Conservation (phyloP, 2,329 filamentous ascomycete species). For the Alternaria brassicae region DNA sequence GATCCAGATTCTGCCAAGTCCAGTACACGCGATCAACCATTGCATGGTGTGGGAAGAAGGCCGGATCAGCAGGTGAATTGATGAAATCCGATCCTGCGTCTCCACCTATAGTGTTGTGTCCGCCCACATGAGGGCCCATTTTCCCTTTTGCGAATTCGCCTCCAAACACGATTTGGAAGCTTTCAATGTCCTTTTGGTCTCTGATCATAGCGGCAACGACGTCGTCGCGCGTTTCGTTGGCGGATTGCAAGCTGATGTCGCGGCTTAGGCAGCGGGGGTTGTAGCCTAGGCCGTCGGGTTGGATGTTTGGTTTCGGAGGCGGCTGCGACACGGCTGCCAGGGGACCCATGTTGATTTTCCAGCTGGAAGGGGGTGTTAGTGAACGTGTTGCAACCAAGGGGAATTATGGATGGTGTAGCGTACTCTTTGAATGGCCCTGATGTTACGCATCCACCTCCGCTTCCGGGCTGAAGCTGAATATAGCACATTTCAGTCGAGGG, state of each 20-base stretch:
- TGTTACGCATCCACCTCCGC: slow-evolving; percentile 63
- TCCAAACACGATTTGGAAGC: slow-evolving; percentile 51
- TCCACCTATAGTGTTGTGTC: slow-evolving; percentile 56
- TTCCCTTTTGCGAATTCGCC: slow-evolving; percentile 45
- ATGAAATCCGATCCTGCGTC: slow-evolving; percentile 29
- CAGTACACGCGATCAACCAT: slow-evolving; percentile 59
- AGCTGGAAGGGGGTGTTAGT: slow-evolving; percentile 22
- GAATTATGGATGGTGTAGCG: background rate
- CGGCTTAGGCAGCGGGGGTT: slow-evolving; percentile 52
- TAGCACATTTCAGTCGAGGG: slow-evolving; percentile 28
- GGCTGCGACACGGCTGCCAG: slow-evolving; percentile 44
- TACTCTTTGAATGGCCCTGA: slow-evolving; percentile 61
- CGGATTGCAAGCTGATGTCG: slow-evolving; percentile 40
- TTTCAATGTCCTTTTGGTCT: slow-evolving; percentile 34
- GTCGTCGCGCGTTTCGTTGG: slow-evolving; percentile 32
- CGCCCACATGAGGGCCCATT: slow-evolving; percentile 54
- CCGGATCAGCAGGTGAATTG: slow-evolving; percentile 1
- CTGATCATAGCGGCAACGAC: slow-evolving; percentile 35
- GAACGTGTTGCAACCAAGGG: background rate
- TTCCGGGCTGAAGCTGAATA: slow-evolving; percentile 57
- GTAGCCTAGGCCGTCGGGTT: slow-evolving; percentile 34
- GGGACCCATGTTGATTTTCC: slow-evolving; percentile 57
- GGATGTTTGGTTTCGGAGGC: slow-evolving; percentile 39
- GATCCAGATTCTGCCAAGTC: slow-evolving; percentile 60
- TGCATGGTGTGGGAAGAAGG: slow-evolving; percentile 50